phyloP scores from a whole-genome alignment of 768 basidiomycete species.

The Cystobasidium onofrii region DNA sequence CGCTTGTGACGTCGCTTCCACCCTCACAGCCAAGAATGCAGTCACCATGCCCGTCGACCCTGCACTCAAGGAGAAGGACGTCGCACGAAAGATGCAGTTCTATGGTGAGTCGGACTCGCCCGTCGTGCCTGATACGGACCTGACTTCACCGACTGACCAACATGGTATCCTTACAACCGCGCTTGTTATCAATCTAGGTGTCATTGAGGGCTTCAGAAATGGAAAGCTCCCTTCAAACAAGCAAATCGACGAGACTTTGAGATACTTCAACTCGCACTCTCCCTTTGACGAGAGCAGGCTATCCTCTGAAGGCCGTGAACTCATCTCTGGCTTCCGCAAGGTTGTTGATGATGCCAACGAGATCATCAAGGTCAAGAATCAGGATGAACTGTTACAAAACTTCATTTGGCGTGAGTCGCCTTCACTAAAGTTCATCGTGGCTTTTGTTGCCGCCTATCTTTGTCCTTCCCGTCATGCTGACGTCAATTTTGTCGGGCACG shows the following conservation, averaged over 20 bases:
- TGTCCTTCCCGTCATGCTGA: not conserved
- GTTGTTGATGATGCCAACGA: constrained; percentile 62
- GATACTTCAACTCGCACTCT: constrained; percentile 16
- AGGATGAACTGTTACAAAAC: constrained; percentile 32
- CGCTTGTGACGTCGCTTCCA: not conserved
- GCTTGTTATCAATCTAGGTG: no score
- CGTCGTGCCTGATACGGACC: not conserved
- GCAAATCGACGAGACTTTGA: constrained; percentile 33
- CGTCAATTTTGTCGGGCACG: not conserved
- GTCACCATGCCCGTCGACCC: not conserved
- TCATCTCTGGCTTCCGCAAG: constrained; percentile 67
- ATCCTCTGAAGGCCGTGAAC: constrained; percentile 65
- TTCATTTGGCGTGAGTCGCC: constrained; percentile 30
- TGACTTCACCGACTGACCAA: not conserved
- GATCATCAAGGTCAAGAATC: constrained; percentile 67
- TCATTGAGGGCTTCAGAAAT: constrained; percentile 11
- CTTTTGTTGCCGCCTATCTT: not conserved
- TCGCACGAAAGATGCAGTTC: constrained; percentile 1
- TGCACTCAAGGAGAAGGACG: constrained; percentile 8
- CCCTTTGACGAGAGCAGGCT: constrained; percentile 56
- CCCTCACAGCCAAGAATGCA: constrained; percentile 2
- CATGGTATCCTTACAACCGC: not conserved
- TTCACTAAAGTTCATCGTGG: constrained; percentile 7
- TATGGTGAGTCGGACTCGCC: not conserved
- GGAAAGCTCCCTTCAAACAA: constrained; percentile 41